phyloP scores from a whole-genome alignment of 148 eudicot genomes.

The Vaccinium darrowii region DNA sequence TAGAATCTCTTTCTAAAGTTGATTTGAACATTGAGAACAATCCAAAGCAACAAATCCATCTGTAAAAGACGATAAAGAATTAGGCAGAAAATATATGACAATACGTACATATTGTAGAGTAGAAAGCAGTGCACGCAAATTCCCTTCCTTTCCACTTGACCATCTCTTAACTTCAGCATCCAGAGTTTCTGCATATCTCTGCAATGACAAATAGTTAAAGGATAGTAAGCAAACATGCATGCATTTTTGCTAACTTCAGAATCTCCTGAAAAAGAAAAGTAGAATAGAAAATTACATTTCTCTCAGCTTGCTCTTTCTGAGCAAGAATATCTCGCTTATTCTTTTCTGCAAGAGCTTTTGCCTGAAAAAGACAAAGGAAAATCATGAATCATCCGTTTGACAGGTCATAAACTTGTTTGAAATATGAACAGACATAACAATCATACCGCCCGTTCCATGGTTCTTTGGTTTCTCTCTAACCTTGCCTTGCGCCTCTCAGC shows the following conservation, averaged over 20 bases:
- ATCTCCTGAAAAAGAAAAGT: conserved; percentile 5
- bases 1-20: background rate
- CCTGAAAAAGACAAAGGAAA: conserved; percentile 42
- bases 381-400: background rate
- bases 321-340: conserved; percentile 79
- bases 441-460: conserved; percentile 87
- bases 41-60: background rate
- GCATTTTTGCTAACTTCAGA: conserved; percentile 6
- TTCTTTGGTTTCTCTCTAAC: conserved; percentile 77
- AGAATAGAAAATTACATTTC: conserved; percentile 54
- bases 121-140: conserved; percentile 89
- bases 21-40: background rate
- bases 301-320: conserved; percentile 90
- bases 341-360: conserved; percentile 95
- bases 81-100: conserved; percentile 5
- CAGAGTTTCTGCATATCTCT: conserved; percentile 73
- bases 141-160: conserved; percentile 92
- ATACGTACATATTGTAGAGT: conserved; percentile 89
- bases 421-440: conserved; percentile 7
- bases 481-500: conserved; percentile 78
- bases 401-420: background rate
- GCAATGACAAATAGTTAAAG: conserved; percentile 35
- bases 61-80: background rate
- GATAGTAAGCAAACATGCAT: conserved; percentile 6
- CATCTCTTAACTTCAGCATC: conserved; percentile 92